Percentiles rank a stretch among this genome's conserved stretches.
Evolutionary conservation across 768 basidiomycete genomes (phyloP).

Genomic region (Rhizopogon rudus): DNA sequence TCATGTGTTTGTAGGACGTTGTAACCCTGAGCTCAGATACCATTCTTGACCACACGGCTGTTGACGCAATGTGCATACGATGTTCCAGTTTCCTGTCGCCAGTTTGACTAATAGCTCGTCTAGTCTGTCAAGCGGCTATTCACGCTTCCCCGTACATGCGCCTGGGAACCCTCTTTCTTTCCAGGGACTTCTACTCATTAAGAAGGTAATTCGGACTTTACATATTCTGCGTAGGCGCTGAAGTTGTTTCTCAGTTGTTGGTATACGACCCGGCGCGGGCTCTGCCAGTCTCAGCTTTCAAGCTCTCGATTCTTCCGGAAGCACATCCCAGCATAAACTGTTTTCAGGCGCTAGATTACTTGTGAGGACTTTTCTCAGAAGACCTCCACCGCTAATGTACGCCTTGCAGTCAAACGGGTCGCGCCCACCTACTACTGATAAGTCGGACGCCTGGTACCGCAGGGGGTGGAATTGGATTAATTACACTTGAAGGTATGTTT

Average conservation of each 20-base stretch:
- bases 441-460: conserved; percentile 76
- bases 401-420: conserved; percentile 74
- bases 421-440: conserved; percentile 87
- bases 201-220: conserved; percentile 48
- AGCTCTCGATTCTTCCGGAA: conserved; percentile 83
- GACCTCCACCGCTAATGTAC: background rate
- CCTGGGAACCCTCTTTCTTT: conserved; percentile 66
- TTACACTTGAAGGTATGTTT: conserved; percentile 74
- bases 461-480: conserved; percentile 86
- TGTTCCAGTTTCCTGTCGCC: background rate
- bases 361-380: conserved; percentile 38
- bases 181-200: conserved; percentile 77
- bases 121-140: conserved; percentile 79
- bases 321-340: conserved; percentile 86
- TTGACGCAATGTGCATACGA: conserved; percentile 64
- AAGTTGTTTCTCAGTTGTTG: conserved; percentile 52
- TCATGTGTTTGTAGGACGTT: conserved; percentile 52
- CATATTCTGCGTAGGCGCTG: conserved; percentile 3
- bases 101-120: conserved; percentile 3
- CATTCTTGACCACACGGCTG: conserved; percentile 70
- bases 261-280: conserved; percentile 83
- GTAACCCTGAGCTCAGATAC: conserved; percentile 76
- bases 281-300: conserved; percentile 69
- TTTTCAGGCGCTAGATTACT: conserved; percentile 93
- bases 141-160: conserved; percentile 86